Percentiles rank a stretch among this genome's conserved stretches.
Evolutionary conservation across 225 moss, liverwort and hornwort species (phyloP).

Genomic region (Climacium dendroides): DNA sequence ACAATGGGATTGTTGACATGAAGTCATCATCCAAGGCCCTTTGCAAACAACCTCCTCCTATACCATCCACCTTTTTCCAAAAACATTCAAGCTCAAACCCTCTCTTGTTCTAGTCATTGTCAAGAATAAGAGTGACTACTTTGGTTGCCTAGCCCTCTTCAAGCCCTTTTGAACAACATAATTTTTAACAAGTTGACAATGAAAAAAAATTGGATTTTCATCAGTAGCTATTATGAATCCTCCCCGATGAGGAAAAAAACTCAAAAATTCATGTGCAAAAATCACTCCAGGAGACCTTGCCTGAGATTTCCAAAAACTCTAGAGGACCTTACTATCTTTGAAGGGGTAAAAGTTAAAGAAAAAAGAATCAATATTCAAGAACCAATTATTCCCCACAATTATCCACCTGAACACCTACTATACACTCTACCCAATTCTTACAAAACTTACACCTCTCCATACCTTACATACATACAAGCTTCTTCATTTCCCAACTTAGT

Average conservation of each 20-base stretch:
- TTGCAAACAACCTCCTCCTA: neutral
- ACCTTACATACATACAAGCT: neutral
- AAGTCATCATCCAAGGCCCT: neutral
- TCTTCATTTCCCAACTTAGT: fast-evolving
- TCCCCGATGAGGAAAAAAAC: no score
- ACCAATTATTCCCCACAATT: neutral
- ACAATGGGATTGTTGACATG: fast-evolving
- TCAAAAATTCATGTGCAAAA: neutral
- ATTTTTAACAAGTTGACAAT: no score
- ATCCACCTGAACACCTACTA: no score
- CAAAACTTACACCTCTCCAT: neutral
- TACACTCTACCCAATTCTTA: neutral
- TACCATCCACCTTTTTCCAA: neutral
- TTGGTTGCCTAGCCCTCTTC: fast-evolving
- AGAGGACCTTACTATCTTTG: fast-evolving
- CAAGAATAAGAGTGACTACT: fast-evolving
- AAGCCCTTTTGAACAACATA: fast-evolving
- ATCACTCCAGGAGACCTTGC: neutral
- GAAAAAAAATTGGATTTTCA: neutral
- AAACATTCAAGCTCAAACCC: neutral
- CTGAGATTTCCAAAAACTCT: neutral
- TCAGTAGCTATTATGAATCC: neutral
- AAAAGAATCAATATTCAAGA: no score
- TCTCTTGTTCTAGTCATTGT: fast-evolving
- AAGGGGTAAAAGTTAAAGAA: neutral